Percentiles rank a stretch among this genome's conserved stretches.
phyloP scores from a whole-genome alignment of 208 protist species.

The Leishmania guyanensis region DNA sequence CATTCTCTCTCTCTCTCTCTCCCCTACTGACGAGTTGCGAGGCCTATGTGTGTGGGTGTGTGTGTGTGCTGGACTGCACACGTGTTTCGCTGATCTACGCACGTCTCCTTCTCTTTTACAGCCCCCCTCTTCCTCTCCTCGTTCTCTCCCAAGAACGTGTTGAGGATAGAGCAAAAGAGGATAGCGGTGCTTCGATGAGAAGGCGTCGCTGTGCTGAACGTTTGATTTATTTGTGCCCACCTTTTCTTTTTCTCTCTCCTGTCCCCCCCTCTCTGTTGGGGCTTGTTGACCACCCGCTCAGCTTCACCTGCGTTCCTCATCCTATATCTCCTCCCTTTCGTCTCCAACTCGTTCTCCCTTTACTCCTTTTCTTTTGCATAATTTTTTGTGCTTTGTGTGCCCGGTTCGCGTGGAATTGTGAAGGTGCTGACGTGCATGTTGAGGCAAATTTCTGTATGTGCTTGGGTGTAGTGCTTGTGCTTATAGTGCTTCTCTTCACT shows the following conservation, averaged over 20 bases:
- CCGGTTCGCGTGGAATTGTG: background rate
- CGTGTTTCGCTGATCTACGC: background rate
- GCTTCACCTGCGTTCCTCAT: constrained; percentile 4
- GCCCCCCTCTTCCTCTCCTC: background rate
- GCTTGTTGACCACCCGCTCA: background rate
- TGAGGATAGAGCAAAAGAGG: background rate
- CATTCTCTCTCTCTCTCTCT: background rate
- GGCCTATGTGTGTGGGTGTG: background rate
- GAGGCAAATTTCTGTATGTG: background rate
- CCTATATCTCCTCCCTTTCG: constrained; percentile 9
- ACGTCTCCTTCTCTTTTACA: background rate
- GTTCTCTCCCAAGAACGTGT: background rate
- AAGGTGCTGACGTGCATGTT: background rate
- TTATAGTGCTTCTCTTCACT: background rate
- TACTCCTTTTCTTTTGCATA: constrained; percentile 9
- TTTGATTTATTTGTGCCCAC: background rate
- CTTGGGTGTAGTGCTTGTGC: background rate
- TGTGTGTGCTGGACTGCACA: background rate
- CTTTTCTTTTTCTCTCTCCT: background rate
- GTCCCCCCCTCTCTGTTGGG: background rate
- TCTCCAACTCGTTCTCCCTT: background rate
- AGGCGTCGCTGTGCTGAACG: background rate
- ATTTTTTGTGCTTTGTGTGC: background rate
- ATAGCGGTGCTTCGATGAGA: background rate
- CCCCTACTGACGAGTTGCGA: background rate